Evolutionary conservation across 129 eudicot species (phyloP).

Genomic region (Deinandra increscens): DNA sequence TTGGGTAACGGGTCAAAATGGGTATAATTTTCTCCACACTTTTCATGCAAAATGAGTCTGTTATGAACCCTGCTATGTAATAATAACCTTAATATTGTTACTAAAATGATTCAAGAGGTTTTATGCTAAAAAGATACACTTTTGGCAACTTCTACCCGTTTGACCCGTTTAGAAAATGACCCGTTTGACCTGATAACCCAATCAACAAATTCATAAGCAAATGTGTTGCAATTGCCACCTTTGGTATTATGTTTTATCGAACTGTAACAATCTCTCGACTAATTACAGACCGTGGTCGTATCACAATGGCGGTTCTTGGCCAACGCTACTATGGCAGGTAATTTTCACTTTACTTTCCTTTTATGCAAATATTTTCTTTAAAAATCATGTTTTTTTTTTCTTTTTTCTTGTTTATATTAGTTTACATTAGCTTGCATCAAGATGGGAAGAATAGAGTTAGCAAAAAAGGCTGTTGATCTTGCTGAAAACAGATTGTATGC

Average conservation of each 20-base stretch:
- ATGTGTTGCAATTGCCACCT: background rate
- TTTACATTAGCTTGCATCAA: slow-evolving; percentile 96
- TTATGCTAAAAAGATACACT: background rate
- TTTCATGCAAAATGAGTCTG: no score
- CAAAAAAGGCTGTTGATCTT: slow-evolving; percentile 60
- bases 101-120: background rate
- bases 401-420: slow-evolving; percentile 32
- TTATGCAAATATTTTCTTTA: background rate
- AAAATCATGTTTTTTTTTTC: background rate
- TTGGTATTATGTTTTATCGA: background rate
- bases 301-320: slow-evolving; percentile 99
- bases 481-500: slow-evolving; percentile 66
- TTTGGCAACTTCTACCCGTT: background rate
- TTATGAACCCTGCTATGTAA: no score
- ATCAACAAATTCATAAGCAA: background rate
- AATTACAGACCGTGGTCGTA: slow-evolving; percentile 94
- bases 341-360: background rate
- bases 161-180: background rate
- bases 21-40: no score
- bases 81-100: background rate
- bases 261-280: slow-evolving; percentile 5
- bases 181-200: background rate
- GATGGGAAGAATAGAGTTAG: slow-evolving; percentile 84
- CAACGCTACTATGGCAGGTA: slow-evolving; percentile 99
- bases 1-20: background rate